Evolutionary conservation across 139 green algal species (phyloP).

Genomic region (Volvox reticuliferus): DNA sequence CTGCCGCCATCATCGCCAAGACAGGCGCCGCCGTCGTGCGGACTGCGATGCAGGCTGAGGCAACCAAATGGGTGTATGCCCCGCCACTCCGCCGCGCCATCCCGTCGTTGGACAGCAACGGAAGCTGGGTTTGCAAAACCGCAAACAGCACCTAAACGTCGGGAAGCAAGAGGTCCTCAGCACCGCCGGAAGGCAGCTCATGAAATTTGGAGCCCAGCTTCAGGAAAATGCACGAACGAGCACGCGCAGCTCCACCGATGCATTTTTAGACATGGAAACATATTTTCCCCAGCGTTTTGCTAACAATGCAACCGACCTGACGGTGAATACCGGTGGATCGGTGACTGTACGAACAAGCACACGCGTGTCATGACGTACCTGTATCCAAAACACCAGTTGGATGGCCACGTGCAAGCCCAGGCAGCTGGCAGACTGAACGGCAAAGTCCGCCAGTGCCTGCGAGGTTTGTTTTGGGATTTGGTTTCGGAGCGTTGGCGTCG

Average conservation of each 20-base stretch:
- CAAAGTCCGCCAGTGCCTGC: slow-evolving; percentile 1
- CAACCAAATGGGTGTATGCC: not conserved
- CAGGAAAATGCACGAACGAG: not conserved
- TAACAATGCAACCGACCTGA: not conserved
- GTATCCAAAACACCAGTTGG: slow-evolving; percentile 6
- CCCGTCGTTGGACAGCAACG: not conserved
- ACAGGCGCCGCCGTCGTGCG: not conserved
- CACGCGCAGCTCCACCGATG: fast-evolving
- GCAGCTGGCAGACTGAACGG: slow-evolving; percentile 22
- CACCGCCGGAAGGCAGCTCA: too few relatives aligned
- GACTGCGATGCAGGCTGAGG: not conserved
- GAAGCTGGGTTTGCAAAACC: not conserved
- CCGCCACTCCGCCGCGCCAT: too few relatives aligned
- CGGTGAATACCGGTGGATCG: not conserved
- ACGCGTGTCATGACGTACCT: not conserved
- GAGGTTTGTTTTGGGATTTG: not conserved
- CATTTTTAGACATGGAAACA: too few relatives aligned
- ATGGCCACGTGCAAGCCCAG: slow-evolving; percentile 13
- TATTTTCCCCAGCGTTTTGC: too few relatives aligned
- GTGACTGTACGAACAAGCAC: not conserved
- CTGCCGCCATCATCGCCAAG: not conserved
- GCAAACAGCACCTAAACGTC: not conserved
- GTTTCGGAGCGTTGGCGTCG: not conserved
- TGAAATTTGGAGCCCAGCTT: not conserved
- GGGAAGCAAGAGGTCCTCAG: not conserved